Base-by-base conservation (phyloP, 768 basidiomycete genomes). In the Solioccasus polychromus region DNA sequence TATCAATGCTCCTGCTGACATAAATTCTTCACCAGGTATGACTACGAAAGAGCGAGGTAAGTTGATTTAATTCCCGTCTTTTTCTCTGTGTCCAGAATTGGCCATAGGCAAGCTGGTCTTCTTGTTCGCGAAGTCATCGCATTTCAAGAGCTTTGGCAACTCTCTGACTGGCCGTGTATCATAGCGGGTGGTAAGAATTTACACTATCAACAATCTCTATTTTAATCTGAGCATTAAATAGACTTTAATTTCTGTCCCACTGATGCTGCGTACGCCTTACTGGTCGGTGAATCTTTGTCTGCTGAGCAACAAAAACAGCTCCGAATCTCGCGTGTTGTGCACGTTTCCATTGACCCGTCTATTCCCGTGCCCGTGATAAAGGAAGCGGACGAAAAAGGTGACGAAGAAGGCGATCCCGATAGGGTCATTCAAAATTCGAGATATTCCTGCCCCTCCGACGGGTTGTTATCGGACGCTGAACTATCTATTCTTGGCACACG, bases 201-300 rank as follows among this genome's bases (percentile, higher is more conserved):
- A 7, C 14, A 18, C n/a, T n/a, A n/a, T n/a, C n/a, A n/a, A 42
- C 22, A 17, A 17, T 20, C 11, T 48, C 31, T 32, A 15, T 35
- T 29, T 48, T 38, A 35, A 47, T 20, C 31, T 39, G 34, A 6
- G 51, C 15, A 14, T 29, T 8, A 34, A 28, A 7, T 43, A 94
- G 94, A 98, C 65, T 92, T 96, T 69, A 98, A 97, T 64, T 89
- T 90, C 43, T 66, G 80, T 12, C 95, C 95, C 0, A 75, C 75
- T 50, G 92, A 94, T 59, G 73, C 89, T 5, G 80, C 81, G 1
- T 97, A 98, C 63, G 78, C 88, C 12, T 76, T 97, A 24, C 61
- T 93, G 14, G 75, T 82, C 5, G 79, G 82, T 14, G 74, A 82
- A 42, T 60, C 72, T 4, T 63, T 94, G n/a, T 69, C 78, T 1